A percentile compares a stretch with the other conserved stretches of the same genome.
phyloP scores from a whole-genome alignment of 345 rosid species.

The Eucalyptus melliodora region DNA sequence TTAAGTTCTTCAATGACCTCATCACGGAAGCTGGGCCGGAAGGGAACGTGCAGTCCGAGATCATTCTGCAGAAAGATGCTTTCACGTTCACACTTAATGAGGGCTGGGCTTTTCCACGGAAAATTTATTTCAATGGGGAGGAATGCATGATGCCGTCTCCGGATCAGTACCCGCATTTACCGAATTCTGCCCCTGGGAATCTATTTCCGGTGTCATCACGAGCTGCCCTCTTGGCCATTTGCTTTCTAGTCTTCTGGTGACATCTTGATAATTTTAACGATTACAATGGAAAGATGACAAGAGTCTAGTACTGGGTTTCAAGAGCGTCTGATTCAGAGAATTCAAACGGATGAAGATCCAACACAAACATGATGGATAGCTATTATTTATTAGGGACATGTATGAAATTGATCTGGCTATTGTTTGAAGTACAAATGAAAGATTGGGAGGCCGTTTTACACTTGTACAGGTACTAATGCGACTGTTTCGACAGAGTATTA shows the following conservation, averaged over 20 bases:
- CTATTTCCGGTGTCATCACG: background rate
- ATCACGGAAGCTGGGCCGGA: slow-evolving; percentile 49
- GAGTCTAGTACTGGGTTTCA: background rate
- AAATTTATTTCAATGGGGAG: slow-evolving; percentile 50
- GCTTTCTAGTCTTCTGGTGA: background rate
- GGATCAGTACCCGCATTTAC: slow-evolving; percentile 26
- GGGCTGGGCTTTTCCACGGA: slow-evolving; percentile 80
- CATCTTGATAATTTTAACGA: background rate
- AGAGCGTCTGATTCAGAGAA: background rate
- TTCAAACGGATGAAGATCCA: background rate
- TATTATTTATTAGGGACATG: background rate
- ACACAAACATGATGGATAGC: background rate
- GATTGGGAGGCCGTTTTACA: background rate
- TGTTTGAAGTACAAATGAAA: background rate
- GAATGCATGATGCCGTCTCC: slow-evolving; percentile 41
- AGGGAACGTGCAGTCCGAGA: slow-evolving; percentile 54
- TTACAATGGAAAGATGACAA: background rate
- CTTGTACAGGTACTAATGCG: background rate
- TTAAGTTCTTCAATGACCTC: slow-evolving; percentile 45
- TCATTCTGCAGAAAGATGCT: slow-evolving; percentile 49
- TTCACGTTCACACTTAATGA: slow-evolving; percentile 41
- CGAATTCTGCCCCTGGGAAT: slow-evolving; percentile 4
- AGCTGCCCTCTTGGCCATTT: background rate
- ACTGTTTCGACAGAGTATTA: background rate
- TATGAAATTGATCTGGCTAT: background rate